A percentile compares a stretch with the other conserved stretches of the same genome.
Conservation (phyloP, 768 basidiomycete genomes). For the Naganishia randhawae region DNA sequence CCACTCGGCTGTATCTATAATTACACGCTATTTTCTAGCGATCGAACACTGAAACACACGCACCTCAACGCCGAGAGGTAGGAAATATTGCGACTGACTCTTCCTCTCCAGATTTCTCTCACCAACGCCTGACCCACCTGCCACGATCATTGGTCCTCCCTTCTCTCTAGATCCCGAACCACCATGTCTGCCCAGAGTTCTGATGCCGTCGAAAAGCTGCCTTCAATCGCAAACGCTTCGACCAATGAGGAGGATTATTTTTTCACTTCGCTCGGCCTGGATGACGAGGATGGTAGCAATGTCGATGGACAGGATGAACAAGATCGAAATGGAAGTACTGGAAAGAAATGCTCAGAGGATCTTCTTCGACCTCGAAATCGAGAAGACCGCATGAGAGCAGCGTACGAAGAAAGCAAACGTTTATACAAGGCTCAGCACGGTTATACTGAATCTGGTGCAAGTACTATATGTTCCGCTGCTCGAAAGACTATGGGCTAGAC, state of each 20-base stretch:
- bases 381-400: conserved; percentile 13
- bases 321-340: background rate
- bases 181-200: background rate
- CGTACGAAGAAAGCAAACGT: conserved; percentile 16
- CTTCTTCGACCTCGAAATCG: conserved; percentile 16
- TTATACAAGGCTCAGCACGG: conserved; percentile 14
- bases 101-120: too few species aligned
- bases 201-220: background rate
- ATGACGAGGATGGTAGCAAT: conserved; percentile 1
- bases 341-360: background rate
- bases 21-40: background rate
- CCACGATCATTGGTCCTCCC: too few species aligned
- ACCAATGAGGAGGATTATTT: conserved; percentile 16
- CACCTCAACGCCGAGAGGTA: background rate
- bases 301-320: background rate
- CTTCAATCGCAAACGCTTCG: background rate
- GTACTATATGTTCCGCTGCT: background rate
- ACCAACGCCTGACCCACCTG: background rate
- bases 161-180: background rate
- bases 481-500: background rate
- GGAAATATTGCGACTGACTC: background rate
- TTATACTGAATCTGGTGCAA: conserved; percentile 5
- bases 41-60: background rate
- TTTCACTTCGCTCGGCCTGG: conserved; percentile 15
- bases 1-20: background rate